Conservation (phyloP, 2,329 filamentous ascomycete genomes). For the Ophiosphaerella korrae region DNA sequence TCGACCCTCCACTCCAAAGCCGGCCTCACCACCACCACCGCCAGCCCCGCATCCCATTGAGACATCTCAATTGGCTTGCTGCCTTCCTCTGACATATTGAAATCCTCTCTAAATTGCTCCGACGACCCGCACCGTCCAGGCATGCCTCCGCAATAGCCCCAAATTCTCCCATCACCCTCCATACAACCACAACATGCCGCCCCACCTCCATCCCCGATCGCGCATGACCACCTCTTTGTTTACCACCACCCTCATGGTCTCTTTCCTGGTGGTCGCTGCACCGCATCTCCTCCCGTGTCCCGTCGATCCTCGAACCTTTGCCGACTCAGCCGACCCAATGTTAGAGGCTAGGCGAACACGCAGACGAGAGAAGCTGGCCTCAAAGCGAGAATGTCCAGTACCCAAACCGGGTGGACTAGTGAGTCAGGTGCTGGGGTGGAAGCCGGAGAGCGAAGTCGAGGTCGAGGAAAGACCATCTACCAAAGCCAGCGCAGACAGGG, state of each 20-base stretch:
- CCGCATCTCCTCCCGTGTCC: conserved; percentile 93
- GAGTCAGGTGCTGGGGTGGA: conserved; percentile 76
- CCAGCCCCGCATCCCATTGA: conserved; percentile 24
- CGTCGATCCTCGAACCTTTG: conserved; percentile 73
- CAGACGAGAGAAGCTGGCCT: conserved; percentile 26
- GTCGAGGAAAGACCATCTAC: conserved; percentile 19
- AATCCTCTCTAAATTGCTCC: conserved; percentile 2
- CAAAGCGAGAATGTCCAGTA: conserved; percentile 80
- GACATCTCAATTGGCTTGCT: conserved; percentile 41
- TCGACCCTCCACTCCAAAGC: conserved; percentile 29
- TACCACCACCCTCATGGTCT: conserved; percentile 85
- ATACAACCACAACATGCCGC: conserved; percentile 65
- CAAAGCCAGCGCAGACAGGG: conserved; percentile 14
- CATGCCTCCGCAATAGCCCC: conserved; percentile 35
- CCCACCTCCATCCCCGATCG: conserved; percentile 88
- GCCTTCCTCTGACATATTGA: neutral
- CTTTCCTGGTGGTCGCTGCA: conserved; percentile 88
- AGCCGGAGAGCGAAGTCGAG: conserved; percentile 37
- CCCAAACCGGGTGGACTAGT: conserved; percentile 85
- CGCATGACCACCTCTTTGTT: conserved; percentile 93
- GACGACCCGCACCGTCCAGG: conserved; percentile 24
- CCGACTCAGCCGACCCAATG: conserved; percentile 63
- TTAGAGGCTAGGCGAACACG: conserved; percentile 26
- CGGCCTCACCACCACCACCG: conserved; percentile 24
- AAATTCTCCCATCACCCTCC: conserved; percentile 17